phyloP scores from a whole-genome alignment of 176 grass and related monocot species.

The Raddia guianensis region DNA sequence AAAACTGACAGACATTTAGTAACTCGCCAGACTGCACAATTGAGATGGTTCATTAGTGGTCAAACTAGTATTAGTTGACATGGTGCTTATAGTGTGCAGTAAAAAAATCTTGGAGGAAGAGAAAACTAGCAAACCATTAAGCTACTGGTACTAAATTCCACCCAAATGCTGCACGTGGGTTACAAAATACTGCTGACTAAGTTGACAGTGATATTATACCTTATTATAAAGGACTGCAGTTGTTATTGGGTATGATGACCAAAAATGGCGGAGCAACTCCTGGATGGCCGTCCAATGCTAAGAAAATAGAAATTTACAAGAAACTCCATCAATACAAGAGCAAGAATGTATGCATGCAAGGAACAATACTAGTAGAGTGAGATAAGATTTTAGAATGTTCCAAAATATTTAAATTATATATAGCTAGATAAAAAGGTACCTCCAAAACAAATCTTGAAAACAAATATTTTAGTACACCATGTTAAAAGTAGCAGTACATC shows the following conservation, averaged over 20 bases:
- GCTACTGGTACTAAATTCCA: background rate
- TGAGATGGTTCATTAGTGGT: conserved; percentile 5
- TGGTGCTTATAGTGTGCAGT: background rate
- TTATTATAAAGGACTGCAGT: conserved; percentile 80
- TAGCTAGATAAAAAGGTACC: background rate
- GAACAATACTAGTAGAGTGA: conserved; percentile 17
- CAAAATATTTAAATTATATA: background rate
- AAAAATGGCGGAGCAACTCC: conserved; percentile 90
- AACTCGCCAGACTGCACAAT: background rate
- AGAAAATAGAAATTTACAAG: conserved; percentile 42
- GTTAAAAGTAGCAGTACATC: background rate
- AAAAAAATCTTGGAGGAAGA: conserved; percentile 11
- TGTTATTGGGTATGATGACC: conserved; percentile 93
- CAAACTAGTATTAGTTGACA: conserved; percentile 1
- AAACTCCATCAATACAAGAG: conserved; percentile 24
- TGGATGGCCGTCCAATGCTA: conserved; percentile 95
- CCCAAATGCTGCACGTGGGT: background rate
- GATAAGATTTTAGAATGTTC: conserved; percentile 1
- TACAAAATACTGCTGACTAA: conserved; percentile 18
- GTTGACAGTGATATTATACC: conserved; percentile 46
- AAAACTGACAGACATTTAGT: background rate
- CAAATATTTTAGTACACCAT: background rate
- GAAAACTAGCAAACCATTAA: background rate
- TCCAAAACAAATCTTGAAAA: conserved; percentile 7
- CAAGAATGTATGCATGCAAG: conserved; percentile 30